These are phyloP conservation scores for Arachis hypogaea DNA, from an alignment of 306 rosid species.

Conservation along the genomic window DNA sequence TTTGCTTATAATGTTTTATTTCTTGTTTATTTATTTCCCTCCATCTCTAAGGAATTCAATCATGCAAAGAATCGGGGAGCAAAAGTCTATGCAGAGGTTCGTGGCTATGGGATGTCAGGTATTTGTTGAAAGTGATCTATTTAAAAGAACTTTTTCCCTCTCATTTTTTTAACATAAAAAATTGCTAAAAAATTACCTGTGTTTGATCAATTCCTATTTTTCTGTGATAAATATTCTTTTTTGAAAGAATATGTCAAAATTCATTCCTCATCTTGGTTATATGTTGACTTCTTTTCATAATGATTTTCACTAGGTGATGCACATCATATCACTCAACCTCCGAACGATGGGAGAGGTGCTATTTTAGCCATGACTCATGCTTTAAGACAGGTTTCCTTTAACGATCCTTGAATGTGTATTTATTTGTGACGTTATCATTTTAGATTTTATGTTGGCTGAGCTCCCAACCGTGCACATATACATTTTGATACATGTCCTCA, in stretches of 20 bases:
- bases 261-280: constrained; percentile 21
- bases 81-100: constrained; percentile 86
- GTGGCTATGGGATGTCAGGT: constrained; percentile 99
- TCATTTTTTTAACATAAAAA: too few relatives aligned
- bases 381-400: constrained; percentile 67
- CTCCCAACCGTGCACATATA: constrained; percentile 23
- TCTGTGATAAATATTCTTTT: not conserved
- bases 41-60: constrained; percentile 73
- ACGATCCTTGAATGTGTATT: constrained; percentile 16
- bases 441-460: constrained; percentile 30
- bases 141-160: too few relatives aligned
- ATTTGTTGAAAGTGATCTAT: not conserved
- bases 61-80: constrained; percentile 88
- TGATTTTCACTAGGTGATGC: constrained; percentile 73
- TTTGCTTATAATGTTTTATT: constrained; percentile 30
- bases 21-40: constrained; percentile 30
- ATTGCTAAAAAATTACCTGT: too few relatives aligned
- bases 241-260: constrained; percentile 27
- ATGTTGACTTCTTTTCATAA: constrained; percentile 36
- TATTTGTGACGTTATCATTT: constrained; percentile 7
- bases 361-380: constrained; percentile 90
- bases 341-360: constrained; percentile 87
- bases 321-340: constrained; percentile 93
- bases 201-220: too few relatives aligned
- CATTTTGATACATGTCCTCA: not conserved